phyloP scores from a whole-genome alignment of 345 rosid genomes.

The Rhodamnia rubescens region DNA sequence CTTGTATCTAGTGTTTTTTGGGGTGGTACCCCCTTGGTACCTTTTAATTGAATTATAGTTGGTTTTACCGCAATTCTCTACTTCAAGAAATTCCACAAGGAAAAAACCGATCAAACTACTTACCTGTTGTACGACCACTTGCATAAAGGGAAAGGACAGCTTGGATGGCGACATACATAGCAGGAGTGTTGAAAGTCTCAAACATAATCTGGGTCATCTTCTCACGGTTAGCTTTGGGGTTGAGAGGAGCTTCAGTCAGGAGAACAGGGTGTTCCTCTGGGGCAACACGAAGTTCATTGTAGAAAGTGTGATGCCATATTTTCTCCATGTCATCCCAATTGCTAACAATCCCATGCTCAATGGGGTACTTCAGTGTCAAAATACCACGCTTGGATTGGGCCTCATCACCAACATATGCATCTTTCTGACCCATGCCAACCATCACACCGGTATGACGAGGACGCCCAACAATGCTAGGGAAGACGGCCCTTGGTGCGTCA shows the following conservation, averaged over 20 bases:
- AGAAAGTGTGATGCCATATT: constrained; percentile 61
- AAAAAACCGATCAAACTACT: background rate
- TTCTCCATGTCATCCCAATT: constrained; percentile 78
- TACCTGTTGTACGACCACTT: constrained; percentile 51
- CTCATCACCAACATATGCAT: constrained; percentile 69
- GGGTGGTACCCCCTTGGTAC: background rate
- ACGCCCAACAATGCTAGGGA: constrained; percentile 60
- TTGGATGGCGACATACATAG: constrained; percentile 74
- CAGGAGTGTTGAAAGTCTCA: constrained; percentile 64
- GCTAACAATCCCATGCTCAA: constrained; percentile 72
- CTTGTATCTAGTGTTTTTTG: background rate
- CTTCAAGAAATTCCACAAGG: background rate
- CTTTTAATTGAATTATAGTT: background rate
- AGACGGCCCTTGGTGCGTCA: constrained; percentile 65
- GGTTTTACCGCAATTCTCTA: background rate
- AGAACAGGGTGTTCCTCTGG: constrained; percentile 78
- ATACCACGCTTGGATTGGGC: constrained; percentile 78
- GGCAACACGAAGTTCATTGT: constrained; percentile 74
- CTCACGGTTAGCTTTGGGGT: constrained; percentile 74
- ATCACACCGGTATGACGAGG: constrained; percentile 68
- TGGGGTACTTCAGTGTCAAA: constrained; percentile 60
- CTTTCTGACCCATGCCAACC: constrained; percentile 76
- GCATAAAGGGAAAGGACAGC: constrained; percentile 62
- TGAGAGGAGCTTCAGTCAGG: constrained; percentile 73
- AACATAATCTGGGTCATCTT: constrained; percentile 78